A percentile compares a stretch with the other conserved stretches of the same genome.
phyloP scores from a whole-genome alignment of 768 basidiomycete genomes.

The Russula emetica region DNA sequence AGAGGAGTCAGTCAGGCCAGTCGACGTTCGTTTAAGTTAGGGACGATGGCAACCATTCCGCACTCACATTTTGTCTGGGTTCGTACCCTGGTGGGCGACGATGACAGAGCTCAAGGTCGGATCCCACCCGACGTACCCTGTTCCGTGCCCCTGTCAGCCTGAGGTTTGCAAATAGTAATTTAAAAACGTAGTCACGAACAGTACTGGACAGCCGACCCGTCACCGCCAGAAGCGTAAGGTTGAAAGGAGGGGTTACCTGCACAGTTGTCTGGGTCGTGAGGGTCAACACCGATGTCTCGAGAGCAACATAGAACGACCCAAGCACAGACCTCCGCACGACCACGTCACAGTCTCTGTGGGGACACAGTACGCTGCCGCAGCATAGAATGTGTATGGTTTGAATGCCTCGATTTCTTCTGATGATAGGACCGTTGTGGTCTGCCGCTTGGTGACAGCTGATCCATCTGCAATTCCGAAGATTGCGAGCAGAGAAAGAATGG shows the following conservation, averaged over 20 bases:
- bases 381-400: constrained; percentile 48
- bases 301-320: not conserved
- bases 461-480: constrained; percentile 3
- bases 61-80: constrained; percentile 49
- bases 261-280: constrained; percentile 39
- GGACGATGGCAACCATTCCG: not conserved
- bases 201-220: constrained; percentile 6
- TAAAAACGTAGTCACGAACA: not conserved
- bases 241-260: constrained; percentile 44
- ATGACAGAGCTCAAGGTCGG: constrained; percentile 47
- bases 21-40: constrained; percentile 26
- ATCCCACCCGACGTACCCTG: constrained; percentile 53
- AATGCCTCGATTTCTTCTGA: constrained; percentile 40
- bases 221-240: constrained; percentile 39
- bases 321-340: constrained; percentile 46
- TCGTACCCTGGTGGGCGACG: constrained; percentile 63
- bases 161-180: constrained; percentile 32
- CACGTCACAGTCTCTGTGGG: constrained; percentile 43
- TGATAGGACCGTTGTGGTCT: not conserved
- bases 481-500: not conserved
- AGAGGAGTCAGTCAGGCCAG: not conserved
- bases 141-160: constrained; percentile 39
- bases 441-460: not conserved
- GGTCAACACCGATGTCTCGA: not conserved
- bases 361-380: constrained; percentile 49